Base-by-base conservation (phyloP, 2,329 filamentous ascomycete genomes). In the Balansia obtecta region DNA sequence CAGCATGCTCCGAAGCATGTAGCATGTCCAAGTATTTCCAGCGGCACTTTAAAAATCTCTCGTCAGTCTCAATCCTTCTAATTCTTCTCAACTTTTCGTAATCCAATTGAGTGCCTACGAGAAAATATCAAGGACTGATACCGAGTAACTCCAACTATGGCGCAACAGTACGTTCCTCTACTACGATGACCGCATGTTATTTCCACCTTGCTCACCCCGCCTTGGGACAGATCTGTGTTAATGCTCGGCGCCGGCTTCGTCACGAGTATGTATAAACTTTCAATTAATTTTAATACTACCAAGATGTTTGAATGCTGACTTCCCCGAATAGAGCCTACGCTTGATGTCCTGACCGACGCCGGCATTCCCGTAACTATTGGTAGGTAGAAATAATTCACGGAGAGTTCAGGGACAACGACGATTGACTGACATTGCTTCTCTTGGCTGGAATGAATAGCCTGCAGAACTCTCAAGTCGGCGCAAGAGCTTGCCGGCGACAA, bases 391-490 rank as follows among this genome's bases (percentile, higher is more conserved):
- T 20, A 41, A 13, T 20, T 52, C 30, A 37, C 46, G n/a, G 42
- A 42, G 16, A 39, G 10, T 39, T 22, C 9, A 39, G 22, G 33
- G 33, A 44, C 32, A 46, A 44, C 54, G 49, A 53, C 45, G 48
- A 43, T 2, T 13, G 16, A 27, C 46, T 46, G 43, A 49, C 9
- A n/a, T 38, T 38, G 20, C 20, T 37, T 43, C 33, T 42, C n/a
- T 40, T 48, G 22, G 9, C 15, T 40, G 42, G 13, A 8, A 4
- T 33, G 27, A 5, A 34, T 58, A 88, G 87, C 89, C 60, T 95
- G 88, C 77, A 76, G 89, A 66, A 91, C 86, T 43, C 76, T 95
- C 51, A 80, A 83, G 60, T 80, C 73, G 49, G 88, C 90, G 51
- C 73, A 94, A 76, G 80, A 80, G 60, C 82, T 96, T 56, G 78